A percentile compares a stretch with the other conserved stretches of the same genome.
phyloP scores from a whole-genome alignment of 768 basidiomycete species.

The Lactarius deliciosus region DNA sequence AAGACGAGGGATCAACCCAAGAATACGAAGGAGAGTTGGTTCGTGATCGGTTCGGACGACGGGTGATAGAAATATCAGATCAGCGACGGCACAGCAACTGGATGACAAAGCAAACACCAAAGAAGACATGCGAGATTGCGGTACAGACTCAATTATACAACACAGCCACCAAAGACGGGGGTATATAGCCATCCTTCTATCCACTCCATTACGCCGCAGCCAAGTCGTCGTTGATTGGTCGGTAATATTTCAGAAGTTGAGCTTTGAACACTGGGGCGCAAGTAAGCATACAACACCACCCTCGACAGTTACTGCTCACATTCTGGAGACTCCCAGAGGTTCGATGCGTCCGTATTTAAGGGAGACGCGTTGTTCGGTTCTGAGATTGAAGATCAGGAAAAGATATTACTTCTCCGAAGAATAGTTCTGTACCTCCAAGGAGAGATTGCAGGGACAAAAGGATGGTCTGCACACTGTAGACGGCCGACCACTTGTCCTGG shows the following conservation, averaged over 20 bases:
- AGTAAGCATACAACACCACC: conserved; percentile 17
- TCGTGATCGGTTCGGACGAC: background rate
- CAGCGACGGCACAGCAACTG: conserved; percentile 5
- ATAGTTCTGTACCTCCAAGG: conserved; percentile 64
- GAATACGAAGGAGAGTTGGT: background rate
- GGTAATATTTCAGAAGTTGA: conserved; percentile 73
- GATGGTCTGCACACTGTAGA: conserved; percentile 89
- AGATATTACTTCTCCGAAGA: background rate
- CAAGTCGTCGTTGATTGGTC: conserved; percentile 43
- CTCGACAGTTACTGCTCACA: conserved; percentile 41
- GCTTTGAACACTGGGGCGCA: conserved; percentile 48
- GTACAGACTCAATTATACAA: conserved; percentile 11
- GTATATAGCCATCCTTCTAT: conserved; percentile 17
- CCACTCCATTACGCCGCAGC: conserved; percentile 33
- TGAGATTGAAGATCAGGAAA: conserved; percentile 35
- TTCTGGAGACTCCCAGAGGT: conserved; percentile 71
- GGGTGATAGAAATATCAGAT: background rate
- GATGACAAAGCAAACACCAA: conserved; percentile 25
- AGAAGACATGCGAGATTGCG: background rate
- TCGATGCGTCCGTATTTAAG: conserved; percentile 82
- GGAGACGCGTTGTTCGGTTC: conserved; percentile 95
- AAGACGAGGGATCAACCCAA: conserved; percentile 23
- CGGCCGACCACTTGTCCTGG: conserved; percentile 91
- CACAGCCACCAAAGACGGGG: conserved; percentile 6
- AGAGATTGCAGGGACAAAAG: conserved; percentile 85